Conservation (phyloP, 148 eudicot genomes). For the Rhododendron griersonianum region DNA sequence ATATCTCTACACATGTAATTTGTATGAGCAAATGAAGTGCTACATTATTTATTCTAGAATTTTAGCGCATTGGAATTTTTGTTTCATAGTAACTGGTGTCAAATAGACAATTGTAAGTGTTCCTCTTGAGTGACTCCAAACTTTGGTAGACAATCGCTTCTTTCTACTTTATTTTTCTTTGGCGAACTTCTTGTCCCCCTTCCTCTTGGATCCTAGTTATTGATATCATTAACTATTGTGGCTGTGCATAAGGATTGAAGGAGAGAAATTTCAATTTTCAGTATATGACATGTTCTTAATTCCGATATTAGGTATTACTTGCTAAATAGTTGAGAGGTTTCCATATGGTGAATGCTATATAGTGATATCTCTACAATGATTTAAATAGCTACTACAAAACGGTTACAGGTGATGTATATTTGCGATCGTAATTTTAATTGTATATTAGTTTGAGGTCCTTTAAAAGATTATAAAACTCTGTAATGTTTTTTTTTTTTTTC, state of each 20-base stretch:
- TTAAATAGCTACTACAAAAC: neutral
- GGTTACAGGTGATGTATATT: neutral
- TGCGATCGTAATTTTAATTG: neutral
- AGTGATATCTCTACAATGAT: neutral
- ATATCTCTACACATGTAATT: neutral
- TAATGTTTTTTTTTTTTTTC: neutral
- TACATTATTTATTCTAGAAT: neutral
- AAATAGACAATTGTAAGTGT: neutral
- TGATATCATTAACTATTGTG: neutral
- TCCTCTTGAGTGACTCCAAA: neutral
- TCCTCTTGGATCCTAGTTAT: neutral
- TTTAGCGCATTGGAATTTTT: neutral
- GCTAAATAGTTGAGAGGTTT: neutral
- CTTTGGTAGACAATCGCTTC: neutral
- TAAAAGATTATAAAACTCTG: neutral
- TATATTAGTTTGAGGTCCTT: neutral
- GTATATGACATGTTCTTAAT: neutral
- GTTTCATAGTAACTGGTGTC: neutral
- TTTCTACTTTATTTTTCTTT: neutral
- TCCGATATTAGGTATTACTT: neutral
- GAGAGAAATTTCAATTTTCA: neutral
- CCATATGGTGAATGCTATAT: neutral
- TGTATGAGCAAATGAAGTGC: neutral
- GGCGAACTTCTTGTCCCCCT: neutral
- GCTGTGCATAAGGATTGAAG: neutral